phyloP scores from a whole-genome alignment of 148 eudicot species.

The Cornus suecica region DNA sequence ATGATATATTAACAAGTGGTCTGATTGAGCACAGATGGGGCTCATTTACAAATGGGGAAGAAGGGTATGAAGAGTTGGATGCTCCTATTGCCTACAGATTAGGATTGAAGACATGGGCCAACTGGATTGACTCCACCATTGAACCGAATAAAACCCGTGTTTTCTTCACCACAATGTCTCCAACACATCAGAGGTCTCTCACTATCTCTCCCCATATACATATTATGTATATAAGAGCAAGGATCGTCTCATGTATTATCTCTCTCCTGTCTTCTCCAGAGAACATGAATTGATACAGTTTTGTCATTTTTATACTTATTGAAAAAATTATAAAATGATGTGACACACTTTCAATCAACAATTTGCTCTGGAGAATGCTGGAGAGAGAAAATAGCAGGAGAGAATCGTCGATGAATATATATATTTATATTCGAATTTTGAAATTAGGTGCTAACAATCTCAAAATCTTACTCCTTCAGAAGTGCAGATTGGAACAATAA shows the following conservation, averaged over 20 bases:
- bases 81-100: constrained; percentile 65
- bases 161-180: constrained; percentile 94
- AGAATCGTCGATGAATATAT: too few relatives aligned
- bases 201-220: not conserved
- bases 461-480: constrained; percentile 24
- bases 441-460: not conserved
- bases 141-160: constrained; percentile 65
- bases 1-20: not conserved
- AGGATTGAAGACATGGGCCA: constrained; percentile 92
- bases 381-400: too few relatives aligned
- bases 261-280: too few relatives aligned
- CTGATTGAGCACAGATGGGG: constrained; percentile 68
- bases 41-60: constrained; percentile 81
- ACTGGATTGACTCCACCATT: constrained; percentile 88
- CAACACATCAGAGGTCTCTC: constrained; percentile 76
- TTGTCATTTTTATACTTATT: too few relatives aligned
- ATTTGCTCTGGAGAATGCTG: too few relatives aligned
- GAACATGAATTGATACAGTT: too few relatives aligned
- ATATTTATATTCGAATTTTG: too few relatives aligned
- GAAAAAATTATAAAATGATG: too few relatives aligned
- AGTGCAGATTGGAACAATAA: constrained; percentile 63
- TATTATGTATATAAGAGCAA: not conserved
- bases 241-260: too few relatives aligned
- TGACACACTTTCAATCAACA: too few relatives aligned
- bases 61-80: constrained; percentile 75